Evolutionary conservation across 495 filamentous ascomycete species (phyloP), one percentile per base, ranked within the genome.

Genomic region (Xylaria longipes): DNA sequence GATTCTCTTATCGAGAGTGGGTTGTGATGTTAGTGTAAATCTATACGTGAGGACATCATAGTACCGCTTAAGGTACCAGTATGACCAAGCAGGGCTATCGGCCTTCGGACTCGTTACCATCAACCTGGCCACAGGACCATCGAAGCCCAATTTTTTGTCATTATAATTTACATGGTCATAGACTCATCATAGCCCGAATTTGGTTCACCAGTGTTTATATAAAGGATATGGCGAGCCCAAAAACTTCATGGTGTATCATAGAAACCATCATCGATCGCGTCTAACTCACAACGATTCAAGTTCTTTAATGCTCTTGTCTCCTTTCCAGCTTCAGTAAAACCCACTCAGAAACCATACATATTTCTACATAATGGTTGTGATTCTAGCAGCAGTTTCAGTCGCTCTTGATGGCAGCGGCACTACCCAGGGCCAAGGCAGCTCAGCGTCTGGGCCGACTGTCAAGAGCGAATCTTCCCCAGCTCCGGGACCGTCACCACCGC

Each of bases 331-430:
- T 22, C 37, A 43, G 39, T 17, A 17, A 29, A 22, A 56, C 15
- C n/a, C 15, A 29, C 1, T 12, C 2, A 0, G 15, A 48, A 35
- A 20, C 9, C 41, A 61, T 37, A 45, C 54, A 66, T n/a, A 52
- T 39, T 27, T 12, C 5, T 2, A 12, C 17, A 70, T 0, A 64
- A 70, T 70, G 68, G 68, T 70, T 39, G 68, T 70, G 5, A 25
- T 70, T 33, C 60, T 70, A 46, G 68, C 68, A 43, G 68, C 68
- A 25, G 68, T 70, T 0, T 56, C 68, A 31, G 68, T 64, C 27
- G 25, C 58, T 22, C 41, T 64, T 15, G n/a, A 37, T 22, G 60
- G 68, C 31, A n/a, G 56, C 12, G 31, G 56, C 20, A 39, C 37
- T 29, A 37, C 68, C 11, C 56, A 69, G 22, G 68, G 68, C 31